A percentile compares a stretch with the other conserved stretches of the same genome.
These are phyloP conservation scores for Triticum dicoccoides DNA, from an alignment of 176 grass and related monocot genomes.

Conservation along the genomic window DNA sequence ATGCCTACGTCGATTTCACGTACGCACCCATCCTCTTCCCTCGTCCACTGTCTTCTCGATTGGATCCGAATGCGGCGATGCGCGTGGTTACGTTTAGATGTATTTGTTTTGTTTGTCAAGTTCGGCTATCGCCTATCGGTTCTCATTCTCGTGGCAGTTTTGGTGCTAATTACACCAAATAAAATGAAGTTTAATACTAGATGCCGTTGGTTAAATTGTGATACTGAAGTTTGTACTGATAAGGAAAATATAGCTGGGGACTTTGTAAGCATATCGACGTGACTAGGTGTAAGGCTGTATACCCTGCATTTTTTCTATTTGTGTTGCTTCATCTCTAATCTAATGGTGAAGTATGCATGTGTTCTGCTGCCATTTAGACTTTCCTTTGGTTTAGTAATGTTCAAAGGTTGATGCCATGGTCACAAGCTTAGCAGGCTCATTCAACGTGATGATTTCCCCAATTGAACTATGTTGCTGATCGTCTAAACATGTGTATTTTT, in stretches of 20 bases:
- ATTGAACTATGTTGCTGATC: neutral
- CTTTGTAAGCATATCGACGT: neutral
- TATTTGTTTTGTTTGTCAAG: conserved; percentile 7
- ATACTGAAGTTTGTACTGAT: neutral
- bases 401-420: neutral
- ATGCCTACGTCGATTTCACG: conserved; percentile 82
- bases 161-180: neutral
- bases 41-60: neutral
- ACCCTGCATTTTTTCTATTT: neutral
- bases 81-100: neutral
- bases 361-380: neutral
- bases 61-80: conserved; percentile 17
- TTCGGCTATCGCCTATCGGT: conserved; percentile 7
- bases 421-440: neutral
- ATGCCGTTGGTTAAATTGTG: neutral
- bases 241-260: neutral
- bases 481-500: conserved; percentile 1
- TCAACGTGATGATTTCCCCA: neutral
- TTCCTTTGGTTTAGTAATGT: neutral
- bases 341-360: neutral
- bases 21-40: neutral
- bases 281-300: neutral
- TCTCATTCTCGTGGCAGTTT: neutral
- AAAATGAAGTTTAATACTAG: neutral
- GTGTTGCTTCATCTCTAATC: neutral